Conservation (phyloP, 2,329 filamentous ascomycete species). For the Stenocarpella maydis region DNA sequence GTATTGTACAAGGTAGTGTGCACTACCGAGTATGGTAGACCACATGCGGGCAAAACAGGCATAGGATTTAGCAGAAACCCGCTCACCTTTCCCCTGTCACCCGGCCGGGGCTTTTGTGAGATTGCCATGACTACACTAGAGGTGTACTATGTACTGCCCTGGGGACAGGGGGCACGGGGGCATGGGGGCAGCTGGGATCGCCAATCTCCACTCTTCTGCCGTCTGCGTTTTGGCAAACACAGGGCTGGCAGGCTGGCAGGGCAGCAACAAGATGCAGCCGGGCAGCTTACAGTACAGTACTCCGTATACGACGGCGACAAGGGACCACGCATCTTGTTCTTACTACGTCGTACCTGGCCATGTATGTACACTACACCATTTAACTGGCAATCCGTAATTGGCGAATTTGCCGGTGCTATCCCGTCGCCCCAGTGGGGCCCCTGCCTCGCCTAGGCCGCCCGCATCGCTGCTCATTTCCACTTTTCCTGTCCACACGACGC, state of each 20-base stretch:
- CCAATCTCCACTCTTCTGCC: too few species aligned
- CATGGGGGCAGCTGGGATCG: too few species aligned
- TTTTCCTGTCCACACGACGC: constrained; percentile 9
- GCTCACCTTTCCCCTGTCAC: background rate
- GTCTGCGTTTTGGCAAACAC: too few species aligned
- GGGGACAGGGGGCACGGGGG: background rate
- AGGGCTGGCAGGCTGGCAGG: too few species aligned
- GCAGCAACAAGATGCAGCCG: too few species aligned
- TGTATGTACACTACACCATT: background rate
- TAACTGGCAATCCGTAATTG: constrained; percentile 25
- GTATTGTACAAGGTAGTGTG: too few species aligned
- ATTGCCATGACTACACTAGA: background rate
- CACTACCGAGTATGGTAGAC: too few species aligned
- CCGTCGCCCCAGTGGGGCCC: constrained; percentile 1
- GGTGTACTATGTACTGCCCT: too few species aligned
- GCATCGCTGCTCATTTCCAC: constrained; percentile 20
- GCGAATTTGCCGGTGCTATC: constrained; percentile 28
- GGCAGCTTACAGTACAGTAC: background rate
- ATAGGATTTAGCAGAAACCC: background rate
- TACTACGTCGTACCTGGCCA: too few species aligned
- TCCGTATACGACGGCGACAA: too few species aligned
- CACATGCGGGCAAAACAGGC: background rate
- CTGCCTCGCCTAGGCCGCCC: background rate
- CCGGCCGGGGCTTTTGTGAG: background rate
- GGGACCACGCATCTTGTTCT: too few species aligned